Percentiles rank a stretch among this genome's conserved stretches.
phyloP scores from a whole-genome alignment of 768 basidiomycete genomes.

The Boletus rufocinnamomeus region DNA sequence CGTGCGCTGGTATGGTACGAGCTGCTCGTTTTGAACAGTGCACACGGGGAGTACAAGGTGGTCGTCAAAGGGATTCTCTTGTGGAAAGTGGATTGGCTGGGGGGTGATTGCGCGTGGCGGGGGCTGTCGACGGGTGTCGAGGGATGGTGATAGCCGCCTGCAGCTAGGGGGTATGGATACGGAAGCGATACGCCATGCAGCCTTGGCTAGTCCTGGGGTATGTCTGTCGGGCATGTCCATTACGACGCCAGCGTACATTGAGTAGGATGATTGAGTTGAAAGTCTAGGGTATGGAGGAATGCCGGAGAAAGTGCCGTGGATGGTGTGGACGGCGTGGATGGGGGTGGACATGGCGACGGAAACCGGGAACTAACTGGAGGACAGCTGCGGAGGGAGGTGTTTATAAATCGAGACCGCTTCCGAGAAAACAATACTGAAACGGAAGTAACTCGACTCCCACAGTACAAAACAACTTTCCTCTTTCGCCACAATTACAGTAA shows the following conservation, averaged over 20 bases:
- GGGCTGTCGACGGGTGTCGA: conserved; percentile 16
- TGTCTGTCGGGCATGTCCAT: conserved; percentile 26
- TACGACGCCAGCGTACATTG: conserved; percentile 32
- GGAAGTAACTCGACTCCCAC: conserved; percentile 11
- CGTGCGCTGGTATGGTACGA: conserved; percentile 29
- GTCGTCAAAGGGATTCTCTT: conserved; percentile 32
- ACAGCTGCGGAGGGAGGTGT: conserved; percentile 5
- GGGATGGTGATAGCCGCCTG: conserved; percentile 29
- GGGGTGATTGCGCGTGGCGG: conserved; percentile 16
- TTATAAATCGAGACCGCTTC: conserved; percentile 25
- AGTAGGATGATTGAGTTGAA: conserved; percentile 10
- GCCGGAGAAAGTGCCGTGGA: conserved; percentile 35
- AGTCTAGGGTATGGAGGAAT: conserved; percentile 26
- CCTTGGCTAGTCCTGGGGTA: conserved; percentile 24
- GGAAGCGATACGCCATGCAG: conserved; percentile 29
- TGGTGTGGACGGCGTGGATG: conserved; percentile 33
- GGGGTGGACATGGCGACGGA: conserved; percentile 31
- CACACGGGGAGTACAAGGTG: conserved; percentile 17
- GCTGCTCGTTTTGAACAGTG: conserved; percentile 8
- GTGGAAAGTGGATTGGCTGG: conserved; percentile 26
- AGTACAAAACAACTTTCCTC: conserved; percentile 12
- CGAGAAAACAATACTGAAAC: conserved; percentile 24
- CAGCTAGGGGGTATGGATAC: conserved; percentile 26
- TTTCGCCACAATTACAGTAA: conserved; percentile 22
- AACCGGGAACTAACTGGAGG: conserved; percentile 11